Conservation (phyloP, 2,329 filamentous ascomycete species). For the Fusarium sp. region DNA sequence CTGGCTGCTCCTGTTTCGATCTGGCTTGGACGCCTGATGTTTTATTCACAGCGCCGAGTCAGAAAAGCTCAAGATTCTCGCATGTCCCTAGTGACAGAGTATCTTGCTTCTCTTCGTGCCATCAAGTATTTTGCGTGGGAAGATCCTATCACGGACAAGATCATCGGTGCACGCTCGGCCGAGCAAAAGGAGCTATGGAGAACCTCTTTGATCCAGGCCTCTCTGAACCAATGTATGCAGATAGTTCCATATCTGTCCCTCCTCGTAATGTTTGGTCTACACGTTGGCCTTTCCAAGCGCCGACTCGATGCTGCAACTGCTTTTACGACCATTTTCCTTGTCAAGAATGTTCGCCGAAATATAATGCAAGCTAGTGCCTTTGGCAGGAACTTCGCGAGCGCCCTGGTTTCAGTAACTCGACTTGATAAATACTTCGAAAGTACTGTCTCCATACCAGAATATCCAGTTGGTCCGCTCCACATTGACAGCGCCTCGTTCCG, state of each 20-base stretch:
- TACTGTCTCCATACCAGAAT: slow-evolving; percentile 59
- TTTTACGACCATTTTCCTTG: slow-evolving; percentile 66
- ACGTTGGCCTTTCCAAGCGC: slow-evolving; percentile 60
- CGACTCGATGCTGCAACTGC: slow-evolving; percentile 66
- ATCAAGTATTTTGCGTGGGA: slow-evolving; percentile 73
- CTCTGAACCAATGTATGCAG: slow-evolving; percentile 62
- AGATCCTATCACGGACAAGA: slow-evolving; percentile 61
- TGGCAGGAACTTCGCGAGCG: slow-evolving; percentile 50
- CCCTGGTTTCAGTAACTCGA: slow-evolving; percentile 59
- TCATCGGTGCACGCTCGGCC: slow-evolving; percentile 60
- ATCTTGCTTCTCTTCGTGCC: slow-evolving; percentile 66
- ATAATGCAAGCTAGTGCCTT: slow-evolving; percentile 62
- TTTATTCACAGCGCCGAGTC: slow-evolving; percentile 61
- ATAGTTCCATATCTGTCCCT: slow-evolving; percentile 64
- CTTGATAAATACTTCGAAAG: slow-evolving; percentile 66
- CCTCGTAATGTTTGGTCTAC: slow-evolving; percentile 64
- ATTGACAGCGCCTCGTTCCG: slow-evolving; percentile 61
- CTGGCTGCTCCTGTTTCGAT: slow-evolving; percentile 62
- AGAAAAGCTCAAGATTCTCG: slow-evolving; percentile 67
- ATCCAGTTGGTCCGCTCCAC: slow-evolving; percentile 61
- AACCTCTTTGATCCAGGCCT: slow-evolving; percentile 60
- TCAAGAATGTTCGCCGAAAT: slow-evolving; percentile 64
- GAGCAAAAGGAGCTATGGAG: slow-evolving; percentile 68
- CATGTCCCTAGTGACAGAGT: slow-evolving; percentile 68
- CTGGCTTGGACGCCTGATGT: slow-evolving; percentile 61